Percentiles rank a stretch among this genome's conserved stretches.
These are phyloP conservation scores for Apophysomyces variabilis DNA, from an alignment of 371 early-diverging fungal genomes.

Conservation along the genomic window DNA sequence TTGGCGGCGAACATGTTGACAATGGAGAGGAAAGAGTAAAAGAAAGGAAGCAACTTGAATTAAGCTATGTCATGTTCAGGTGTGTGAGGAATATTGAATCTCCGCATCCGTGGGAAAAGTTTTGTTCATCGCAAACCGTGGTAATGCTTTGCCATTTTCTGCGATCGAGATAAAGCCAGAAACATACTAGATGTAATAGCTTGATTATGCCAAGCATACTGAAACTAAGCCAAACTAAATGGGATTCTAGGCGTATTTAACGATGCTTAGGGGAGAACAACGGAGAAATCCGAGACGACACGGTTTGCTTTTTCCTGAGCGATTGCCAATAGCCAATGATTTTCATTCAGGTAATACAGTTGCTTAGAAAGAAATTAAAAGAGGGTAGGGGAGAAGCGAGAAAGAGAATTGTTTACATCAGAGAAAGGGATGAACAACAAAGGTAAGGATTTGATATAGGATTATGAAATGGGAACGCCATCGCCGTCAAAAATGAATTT, in stretches of 20 bases:
- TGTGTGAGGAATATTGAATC: not conserved
- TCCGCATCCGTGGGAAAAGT: not conserved
- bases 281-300: too few relatives aligned
- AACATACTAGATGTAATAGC: too few relatives aligned
- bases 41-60: conserved; percentile 6
- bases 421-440: not conserved
- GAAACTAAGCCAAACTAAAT: too few relatives aligned
- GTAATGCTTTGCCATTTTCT: too few relatives aligned
- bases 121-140: not conserved
- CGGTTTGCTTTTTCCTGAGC: too few relatives aligned
- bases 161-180: too few relatives aligned
- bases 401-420: too few relatives aligned
- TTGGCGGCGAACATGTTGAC: conserved; percentile 33
- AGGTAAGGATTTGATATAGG: conserved; percentile 1
- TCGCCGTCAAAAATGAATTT: conserved; percentile 52
- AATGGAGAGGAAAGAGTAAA: conserved; percentile 8
- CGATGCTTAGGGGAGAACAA: too few relatives aligned
- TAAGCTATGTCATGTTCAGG: conserved; percentile 9
- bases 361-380: not conserved
- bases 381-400: not conserved
- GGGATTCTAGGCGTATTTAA: too few relatives aligned
- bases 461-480: conserved; percentile 40
- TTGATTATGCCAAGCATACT: too few relatives aligned
- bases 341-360: conserved; percentile 7
- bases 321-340: too few relatives aligned